A percentile compares a stretch with the other conserved stretches of the same genome.
Evolutionary conservation across 2,329 filamentous ascomycete genomes (phyloP).

Genomic region (Sarocladium oryzae): DNA sequence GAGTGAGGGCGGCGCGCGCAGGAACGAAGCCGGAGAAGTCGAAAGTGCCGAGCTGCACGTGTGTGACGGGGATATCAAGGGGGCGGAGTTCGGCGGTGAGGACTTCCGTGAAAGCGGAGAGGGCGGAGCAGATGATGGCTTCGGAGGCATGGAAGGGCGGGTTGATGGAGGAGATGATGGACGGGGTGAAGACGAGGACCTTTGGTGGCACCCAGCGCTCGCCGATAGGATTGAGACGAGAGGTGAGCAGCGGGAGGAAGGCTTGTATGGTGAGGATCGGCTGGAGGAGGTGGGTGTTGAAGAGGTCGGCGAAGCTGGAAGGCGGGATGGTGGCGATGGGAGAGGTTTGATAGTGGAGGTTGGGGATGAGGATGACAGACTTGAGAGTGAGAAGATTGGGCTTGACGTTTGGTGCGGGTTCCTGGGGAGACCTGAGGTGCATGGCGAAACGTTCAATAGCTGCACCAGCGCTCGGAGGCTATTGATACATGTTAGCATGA

Average conservation of each 20-base stretch:
- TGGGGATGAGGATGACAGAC: constrained; percentile 78
- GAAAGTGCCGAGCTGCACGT: constrained; percentile 87
- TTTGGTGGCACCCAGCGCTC: constrained; percentile 52
- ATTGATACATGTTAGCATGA: not conserved
- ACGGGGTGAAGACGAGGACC: constrained; percentile 71
- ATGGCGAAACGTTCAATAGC: constrained; percentile 66
- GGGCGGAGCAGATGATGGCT: constrained; percentile 74
- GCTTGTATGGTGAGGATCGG: constrained; percentile 84
- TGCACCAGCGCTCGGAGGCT: constrained; percentile 62
- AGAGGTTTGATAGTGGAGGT: constrained; percentile 70
- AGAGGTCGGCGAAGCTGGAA: constrained; percentile 77
- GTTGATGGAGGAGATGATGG: constrained; percentile 71
- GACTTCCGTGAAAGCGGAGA: constrained; percentile 80
- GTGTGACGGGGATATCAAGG: constrained; percentile 70
- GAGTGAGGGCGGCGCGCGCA: constrained; percentile 24
- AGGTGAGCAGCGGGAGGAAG: constrained; percentile 74
- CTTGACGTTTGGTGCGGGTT: constrained; percentile 68
- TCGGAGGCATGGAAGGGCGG: constrained; percentile 81
- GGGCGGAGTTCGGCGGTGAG: constrained; percentile 73
- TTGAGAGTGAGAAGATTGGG: constrained; percentile 70
- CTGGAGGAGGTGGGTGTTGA: constrained; percentile 87
- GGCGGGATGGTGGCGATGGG: constrained; percentile 81
- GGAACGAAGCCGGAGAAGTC: constrained; percentile 67
- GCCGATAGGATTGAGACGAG: constrained; percentile 47
- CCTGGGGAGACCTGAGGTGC: constrained; percentile 67